phyloP scores from a whole-genome alignment of 371 early-diverging fungal species.

The Mucor mucedo region DNA sequence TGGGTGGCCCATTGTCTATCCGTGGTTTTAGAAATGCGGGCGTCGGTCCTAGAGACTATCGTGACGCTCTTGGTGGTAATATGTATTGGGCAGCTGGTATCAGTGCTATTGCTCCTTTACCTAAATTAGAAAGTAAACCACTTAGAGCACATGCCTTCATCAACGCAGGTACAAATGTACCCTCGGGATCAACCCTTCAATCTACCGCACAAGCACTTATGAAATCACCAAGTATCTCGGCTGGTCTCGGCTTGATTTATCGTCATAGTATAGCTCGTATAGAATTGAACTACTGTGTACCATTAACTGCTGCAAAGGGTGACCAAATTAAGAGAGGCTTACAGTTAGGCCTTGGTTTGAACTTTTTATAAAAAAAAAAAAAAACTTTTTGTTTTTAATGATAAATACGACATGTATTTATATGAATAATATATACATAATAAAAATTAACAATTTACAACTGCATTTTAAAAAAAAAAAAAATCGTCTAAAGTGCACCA shows the following conservation, averaged over 20 bases:
- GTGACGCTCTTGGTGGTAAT: constrained; percentile 91
- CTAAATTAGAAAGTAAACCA: constrained; percentile 65
- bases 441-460: not conserved
- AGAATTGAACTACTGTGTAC: constrained; percentile 91
- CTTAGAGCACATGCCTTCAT: constrained; percentile 84
- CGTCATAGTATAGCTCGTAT: constrained; percentile 84
- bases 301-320: constrained; percentile 71
- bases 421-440: not conserved
- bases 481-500: constrained; percentile 1
- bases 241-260: constrained; percentile 85
- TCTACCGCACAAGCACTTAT: constrained; percentile 45
- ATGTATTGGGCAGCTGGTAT: constrained; percentile 79
- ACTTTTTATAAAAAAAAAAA: constrained; percentile 68
- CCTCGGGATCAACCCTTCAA: constrained; percentile 29
- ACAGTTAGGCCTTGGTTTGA: constrained; percentile 88
- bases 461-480: not conserved
- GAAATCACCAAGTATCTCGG: constrained; percentile 68
- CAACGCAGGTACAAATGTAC: constrained; percentile 82
- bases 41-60: constrained; percentile 84
- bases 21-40: constrained; percentile 90
- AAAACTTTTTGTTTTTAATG: not conserved
- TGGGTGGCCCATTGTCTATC: constrained; percentile 87
- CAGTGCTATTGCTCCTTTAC: constrained; percentile 83
- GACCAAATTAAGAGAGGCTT: constrained; percentile 83
- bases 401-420: no score